Conservation (phyloP, 768 basidiomycete genomes). For the Leccinum ochraceum region DNA sequence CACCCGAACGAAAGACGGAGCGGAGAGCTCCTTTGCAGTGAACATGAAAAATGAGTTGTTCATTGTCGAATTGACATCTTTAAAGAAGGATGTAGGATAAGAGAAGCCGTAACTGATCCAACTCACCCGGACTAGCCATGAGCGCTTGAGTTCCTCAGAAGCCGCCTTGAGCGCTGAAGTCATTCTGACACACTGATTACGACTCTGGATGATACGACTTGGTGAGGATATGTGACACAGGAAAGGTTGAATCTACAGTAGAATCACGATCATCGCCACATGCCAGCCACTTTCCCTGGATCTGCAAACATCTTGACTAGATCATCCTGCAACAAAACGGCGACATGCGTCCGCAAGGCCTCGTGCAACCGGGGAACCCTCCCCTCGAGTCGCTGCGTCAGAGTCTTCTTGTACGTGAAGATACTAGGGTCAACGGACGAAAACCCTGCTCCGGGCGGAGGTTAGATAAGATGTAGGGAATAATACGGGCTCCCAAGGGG, state of each 20-base stretch:
- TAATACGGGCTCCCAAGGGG: slow-evolving; percentile 59
- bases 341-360: slow-evolving; percentile 52
- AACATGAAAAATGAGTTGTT: slow-evolving; percentile 47
- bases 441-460: slow-evolving; percentile 41
- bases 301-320: slow-evolving; percentile 45
- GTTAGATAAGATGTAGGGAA: slow-evolving; percentile 47
- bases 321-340: slow-evolving; percentile 59
- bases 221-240: slow-evolving; percentile 31
- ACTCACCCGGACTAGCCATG: slow-evolving; percentile 38
- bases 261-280: slow-evolving; percentile 18
- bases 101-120: not conserved
- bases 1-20: slow-evolving; percentile 51
- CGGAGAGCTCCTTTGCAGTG: slow-evolving; percentile 49
- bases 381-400: slow-evolving; percentile 65
- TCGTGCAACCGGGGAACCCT: slow-evolving; percentile 63
- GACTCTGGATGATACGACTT: slow-evolving; percentile 52
- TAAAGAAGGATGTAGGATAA: slow-evolving; percentile 7
- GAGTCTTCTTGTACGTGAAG: slow-evolving; percentile 56
- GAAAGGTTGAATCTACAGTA: slow-evolving; percentile 3
- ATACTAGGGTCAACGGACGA: slow-evolving; percentile 48
- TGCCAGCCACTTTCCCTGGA: slow-evolving; percentile 45
- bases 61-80: slow-evolving; percentile 23
- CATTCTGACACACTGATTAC: slow-evolving; percentile 46
- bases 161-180: slow-evolving; percentile 41
- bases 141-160: slow-evolving; percentile 27